Evolutionary conservation across 768 basidiomycete genomes (phyloP).

Genomic region (Guyanaporus albipodus): DNA sequence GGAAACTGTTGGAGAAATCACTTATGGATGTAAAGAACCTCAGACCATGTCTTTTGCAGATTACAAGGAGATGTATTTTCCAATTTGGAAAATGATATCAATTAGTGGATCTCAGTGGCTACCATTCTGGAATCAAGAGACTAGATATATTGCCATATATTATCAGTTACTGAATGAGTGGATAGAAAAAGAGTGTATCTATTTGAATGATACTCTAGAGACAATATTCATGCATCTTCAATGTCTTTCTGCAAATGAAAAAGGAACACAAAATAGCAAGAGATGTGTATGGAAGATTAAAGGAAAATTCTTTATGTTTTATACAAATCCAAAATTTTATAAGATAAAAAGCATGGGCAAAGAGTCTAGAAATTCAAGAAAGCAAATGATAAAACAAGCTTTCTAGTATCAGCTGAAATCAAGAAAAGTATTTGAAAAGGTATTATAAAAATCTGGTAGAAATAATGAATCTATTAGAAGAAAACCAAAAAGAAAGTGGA

Average conservation of each 20-base stretch:
- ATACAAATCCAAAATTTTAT: slow-evolving; percentile 5
- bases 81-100: neutral
- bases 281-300: slow-evolving; percentile 4
- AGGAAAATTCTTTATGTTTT: neutral
- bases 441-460: neutral
- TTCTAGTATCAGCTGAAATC: neutral
- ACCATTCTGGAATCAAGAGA: neutral
- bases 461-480: neutral
- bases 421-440: slow-evolving; percentile 1
- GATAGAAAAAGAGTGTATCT: neutral
- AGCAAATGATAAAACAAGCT: neutral
- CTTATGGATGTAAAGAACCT: slow-evolving; percentile 1
- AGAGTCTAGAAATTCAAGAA: neutral
- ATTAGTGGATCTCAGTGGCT: neutral
- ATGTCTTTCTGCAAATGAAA: slow-evolving; percentile 6
- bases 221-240: slow-evolving; percentile 1
- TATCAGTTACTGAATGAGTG: neutral
- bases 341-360: neutral
- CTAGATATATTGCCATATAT: neutral
- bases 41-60: neutral
- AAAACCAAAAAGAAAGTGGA: neutral
- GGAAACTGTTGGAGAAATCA: neutral
- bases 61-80: slow-evolving; percentile 1
- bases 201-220: neutral
- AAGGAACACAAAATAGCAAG: slow-evolving; percentile 2